A percentile compares a stretch with the other conserved stretches of the same genome.
These are phyloP conservation scores for Coemansia sp. DNA, from an alignment of 192 early-diverging fungal species.

Conservation along the genomic window DNA sequence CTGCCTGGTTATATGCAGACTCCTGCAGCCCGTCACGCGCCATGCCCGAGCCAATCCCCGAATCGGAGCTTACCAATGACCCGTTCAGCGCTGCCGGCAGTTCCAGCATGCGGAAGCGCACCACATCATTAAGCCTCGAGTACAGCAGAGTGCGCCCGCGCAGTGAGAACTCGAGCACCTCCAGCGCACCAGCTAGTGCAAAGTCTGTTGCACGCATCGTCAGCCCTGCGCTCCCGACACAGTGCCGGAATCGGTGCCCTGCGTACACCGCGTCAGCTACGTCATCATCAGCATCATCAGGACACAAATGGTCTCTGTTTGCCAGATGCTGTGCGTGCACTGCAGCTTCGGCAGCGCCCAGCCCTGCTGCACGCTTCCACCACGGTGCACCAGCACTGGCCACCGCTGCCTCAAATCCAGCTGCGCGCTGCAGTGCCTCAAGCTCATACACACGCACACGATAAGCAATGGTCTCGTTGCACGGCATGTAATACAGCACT, in stretches of 20 bases:
- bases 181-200: slow-evolving; percentile 34
- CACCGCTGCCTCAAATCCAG: slow-evolving; percentile 19
- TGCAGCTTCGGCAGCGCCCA: slow-evolving; percentile 15
- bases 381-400: slow-evolving; percentile 11
- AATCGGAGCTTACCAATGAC: slow-evolving; percentile 15
- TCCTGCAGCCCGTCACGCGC: neutral
- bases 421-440: slow-evolving; percentile 26
- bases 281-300: slow-evolving; percentile 14
- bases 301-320: slow-evolving; percentile 20
- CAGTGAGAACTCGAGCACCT: slow-evolving; percentile 52
- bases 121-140: slow-evolving; percentile 47
- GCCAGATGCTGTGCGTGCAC: slow-evolving; percentile 17
- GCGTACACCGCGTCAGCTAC: slow-evolving; percentile 42
- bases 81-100: slow-evolving; percentile 24
- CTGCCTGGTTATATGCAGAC: neutral
- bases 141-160: slow-evolving; percentile 46
- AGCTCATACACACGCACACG: slow-evolving; percentile 43
- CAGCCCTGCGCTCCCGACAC: slow-evolving; percentile 36
- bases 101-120: slow-evolving; percentile 46
- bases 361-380: slow-evolving; percentile 15
- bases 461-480: slow-evolving; percentile 33
- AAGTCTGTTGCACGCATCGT: slow-evolving; percentile 22
- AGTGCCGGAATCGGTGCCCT: slow-evolving; percentile 21
- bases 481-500: slow-evolving; percentile 40
- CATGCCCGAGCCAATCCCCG: neutral